Base-by-base conservation (phyloP, 2,329 filamentous ascomycete species). In the Curvularia hawaiiensis region DNA sequence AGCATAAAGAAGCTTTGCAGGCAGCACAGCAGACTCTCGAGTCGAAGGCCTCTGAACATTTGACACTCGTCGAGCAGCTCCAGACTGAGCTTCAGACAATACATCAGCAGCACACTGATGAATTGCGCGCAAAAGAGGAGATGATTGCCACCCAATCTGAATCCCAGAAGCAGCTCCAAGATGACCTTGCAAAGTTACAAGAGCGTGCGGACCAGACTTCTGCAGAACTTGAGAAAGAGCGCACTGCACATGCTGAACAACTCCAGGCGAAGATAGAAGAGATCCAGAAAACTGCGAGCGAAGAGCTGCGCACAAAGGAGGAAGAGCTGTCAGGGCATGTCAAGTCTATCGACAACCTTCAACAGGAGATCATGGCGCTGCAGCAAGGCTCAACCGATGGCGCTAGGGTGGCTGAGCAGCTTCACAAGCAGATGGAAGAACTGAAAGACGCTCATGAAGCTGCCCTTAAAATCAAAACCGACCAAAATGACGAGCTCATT, bases 381-480 rank as follows among this genome's bases (percentile, higher is more conserved):
- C 67, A 76, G 43, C 72, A 76, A 52, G 73, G 71, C 7, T 68
- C 70, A 16, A 75, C 69, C 7, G 72, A 76, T 35, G 68, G 71
- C 20, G 68, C 65, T 28, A 68, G 59, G 47, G 47, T 75, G 20
- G 70, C 68, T 4, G 58, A 73, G 38, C 66, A 76, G 51, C 66
- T 75, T 11, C 64, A 69, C 14, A 61, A 69, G 58, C 68, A 76
- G 40, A 71, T 75, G 7, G 64, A 70, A 30, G 65, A 72, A 14
- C 58, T 75, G 11, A 70, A 70, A 48, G 52, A 67, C 22, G 60
- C 69, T 5, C 73, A 76, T 41, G 67, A 66, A 10, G 72, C 71
- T 10, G 69, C 68, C 1, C 56, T 76, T 39, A 62, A 65, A 52
- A 48, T 69, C 54, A 75, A 75, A 57, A 58, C 63, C 0, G 65